Conservation (phyloP, 2,329 filamentous ascomycete species). For the Blumeria hordei region DNA sequence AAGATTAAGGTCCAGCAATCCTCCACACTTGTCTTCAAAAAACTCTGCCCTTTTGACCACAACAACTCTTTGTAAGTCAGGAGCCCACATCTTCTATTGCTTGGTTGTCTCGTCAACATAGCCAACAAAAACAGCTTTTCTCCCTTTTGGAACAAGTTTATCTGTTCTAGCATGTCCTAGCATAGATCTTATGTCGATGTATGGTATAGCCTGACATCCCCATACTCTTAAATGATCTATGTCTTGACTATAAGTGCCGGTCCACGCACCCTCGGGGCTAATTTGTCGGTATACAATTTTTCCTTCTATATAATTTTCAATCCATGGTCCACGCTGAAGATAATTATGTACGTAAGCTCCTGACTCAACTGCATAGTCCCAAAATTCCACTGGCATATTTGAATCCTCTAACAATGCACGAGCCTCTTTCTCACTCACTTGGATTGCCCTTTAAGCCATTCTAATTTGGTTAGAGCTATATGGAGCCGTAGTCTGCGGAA, state of each 20-base stretch:
- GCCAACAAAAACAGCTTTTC: not conserved
- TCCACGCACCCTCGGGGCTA: not conserved
- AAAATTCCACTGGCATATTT: not conserved
- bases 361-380: not conserved
- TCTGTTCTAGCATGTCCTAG: not conserved
- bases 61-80: not conserved
- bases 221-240: not conserved
- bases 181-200: not conserved
- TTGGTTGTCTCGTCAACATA: not conserved
- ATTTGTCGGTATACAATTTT: not conserved
- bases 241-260: not conserved
- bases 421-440: not conserved
- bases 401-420: not conserved
- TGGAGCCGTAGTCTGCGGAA: not conserved
- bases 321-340: not conserved
- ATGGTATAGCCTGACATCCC: not conserved
- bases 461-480: not conserved
- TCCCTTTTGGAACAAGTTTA: not conserved
- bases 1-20: not conserved
- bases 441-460: not conserved
- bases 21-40: not conserved
- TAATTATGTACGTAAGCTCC: not conserved
- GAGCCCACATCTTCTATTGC: slow-evolving; percentile 1
- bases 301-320: not conserved
- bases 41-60: not conserved